Evolutionary conservation across 345 rosid species (phyloP).

Genomic region (Lepidium sativum): DNA sequence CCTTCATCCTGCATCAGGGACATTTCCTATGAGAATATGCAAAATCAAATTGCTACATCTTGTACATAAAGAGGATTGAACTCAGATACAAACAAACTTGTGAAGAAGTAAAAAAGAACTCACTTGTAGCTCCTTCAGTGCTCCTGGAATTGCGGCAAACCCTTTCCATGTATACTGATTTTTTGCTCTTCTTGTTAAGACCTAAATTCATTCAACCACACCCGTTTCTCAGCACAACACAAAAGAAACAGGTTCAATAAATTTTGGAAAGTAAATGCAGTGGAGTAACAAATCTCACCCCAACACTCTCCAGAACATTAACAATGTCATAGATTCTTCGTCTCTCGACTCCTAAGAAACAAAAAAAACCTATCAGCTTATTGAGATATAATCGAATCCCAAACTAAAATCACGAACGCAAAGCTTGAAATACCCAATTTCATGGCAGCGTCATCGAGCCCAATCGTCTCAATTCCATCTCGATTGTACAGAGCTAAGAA

Average conservation of each 20-base stretch:
- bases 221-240: neutral
- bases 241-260: neutral
- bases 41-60: neutral
- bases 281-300: constrained; percentile 39
- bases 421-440: constrained; percentile 45
- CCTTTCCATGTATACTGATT: constrained; percentile 86
- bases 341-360: constrained; percentile 61
- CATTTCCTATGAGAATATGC: neutral
- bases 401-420: neutral
- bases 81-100: neutral
- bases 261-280: neutral
- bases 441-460: constrained; percentile 76
- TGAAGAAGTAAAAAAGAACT: neutral
- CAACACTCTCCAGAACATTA: constrained; percentile 80
- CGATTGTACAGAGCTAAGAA: constrained; percentile 68
- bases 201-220: constrained; percentile 29
- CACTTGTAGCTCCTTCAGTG: constrained; percentile 57
- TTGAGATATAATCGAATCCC: neutral
- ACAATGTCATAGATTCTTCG: constrained; percentile 87
- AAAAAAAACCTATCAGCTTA: neutral
- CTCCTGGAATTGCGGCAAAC: constrained; percentile 55
- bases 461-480: constrained; percentile 53
- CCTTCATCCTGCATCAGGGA: constrained; percentile 52
- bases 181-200: constrained; percentile 59
- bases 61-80: neutral